phyloP scores from a whole-genome alignment of 228 moss, liverwort and hornwort genomes.

The Sphagnum fallax region DNA sequence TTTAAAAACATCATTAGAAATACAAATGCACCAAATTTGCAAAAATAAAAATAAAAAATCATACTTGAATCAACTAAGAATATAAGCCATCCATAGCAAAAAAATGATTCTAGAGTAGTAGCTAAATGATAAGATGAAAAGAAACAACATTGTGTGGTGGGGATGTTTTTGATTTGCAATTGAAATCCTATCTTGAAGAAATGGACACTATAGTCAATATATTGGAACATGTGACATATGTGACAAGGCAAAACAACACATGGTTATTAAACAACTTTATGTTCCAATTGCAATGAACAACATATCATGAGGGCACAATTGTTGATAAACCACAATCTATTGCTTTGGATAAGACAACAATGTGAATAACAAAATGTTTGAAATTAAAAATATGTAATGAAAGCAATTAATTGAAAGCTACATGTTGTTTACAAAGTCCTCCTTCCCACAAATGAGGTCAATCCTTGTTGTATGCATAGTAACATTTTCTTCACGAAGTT shows the following conservation, averaged over 20 bases:
- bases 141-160: background rate
- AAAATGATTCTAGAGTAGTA: background rate
- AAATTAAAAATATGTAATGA: too few species aligned
- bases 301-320: too few species aligned
- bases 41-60: background rate
- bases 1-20: too few species aligned
- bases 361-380: too few species aligned
- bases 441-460: constrained; percentile 63
- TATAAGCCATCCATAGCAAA: too few species aligned
- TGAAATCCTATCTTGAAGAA: constrained; percentile 58
- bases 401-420: too few species aligned
- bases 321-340: too few species aligned
- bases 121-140: background rate
- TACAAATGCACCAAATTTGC: background rate
- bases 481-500: constrained; percentile 65
- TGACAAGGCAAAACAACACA: background rate
- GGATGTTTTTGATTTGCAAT: too few species aligned
- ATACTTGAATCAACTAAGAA: too few species aligned
- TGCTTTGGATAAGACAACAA: too few species aligned
- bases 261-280: background rate
- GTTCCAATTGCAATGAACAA: too few species aligned
- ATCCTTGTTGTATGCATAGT: constrained; percentile 72
- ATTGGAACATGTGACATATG: background rate
- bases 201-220: constrained; percentile 45
- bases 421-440: constrained; percentile 64